phyloP scores from a whole-genome alignment of 2,329 filamentous ascomycete species.

The Diaporthe vaccinii region DNA sequence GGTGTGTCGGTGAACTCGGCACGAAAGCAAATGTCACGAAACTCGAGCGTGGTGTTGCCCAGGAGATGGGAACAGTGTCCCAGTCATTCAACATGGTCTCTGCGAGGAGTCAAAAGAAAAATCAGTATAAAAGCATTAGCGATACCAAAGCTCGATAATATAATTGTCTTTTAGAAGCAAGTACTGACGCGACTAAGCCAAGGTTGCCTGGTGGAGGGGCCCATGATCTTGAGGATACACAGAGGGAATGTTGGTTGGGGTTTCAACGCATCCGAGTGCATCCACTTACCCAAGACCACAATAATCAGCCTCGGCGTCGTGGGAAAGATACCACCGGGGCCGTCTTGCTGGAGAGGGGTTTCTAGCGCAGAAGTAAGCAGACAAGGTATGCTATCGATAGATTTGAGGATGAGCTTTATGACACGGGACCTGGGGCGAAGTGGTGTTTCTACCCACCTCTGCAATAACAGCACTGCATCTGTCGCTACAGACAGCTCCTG shows the following conservation, averaged over 20 bases:
- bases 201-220: no score
- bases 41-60: background rate
- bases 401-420: no score
- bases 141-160: slow-evolving; percentile 12
- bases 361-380: background rate
- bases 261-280: background rate
- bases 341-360: background rate
- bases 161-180: slow-evolving; percentile 16
- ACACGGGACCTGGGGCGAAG: no score
- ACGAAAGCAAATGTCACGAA: slow-evolving; percentile 3
- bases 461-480: background rate
- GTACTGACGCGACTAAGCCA: background rate
- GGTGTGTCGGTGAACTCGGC: background rate
- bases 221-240: background rate
- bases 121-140: slow-evolving; percentile 21
- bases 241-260: no score
- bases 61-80: background rate
- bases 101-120: slow-evolving; percentile 6
- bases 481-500: background rate
- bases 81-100: slow-evolving; percentile 39
- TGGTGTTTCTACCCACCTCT: background rate
- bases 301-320: background rate
- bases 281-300: no score
- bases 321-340: background rate
- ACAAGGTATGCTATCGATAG: background rate